Evolutionary conservation across 1,284 basidiomycete species (phyloP).

Genomic region (Cystobasidium slooffiae): DNA sequence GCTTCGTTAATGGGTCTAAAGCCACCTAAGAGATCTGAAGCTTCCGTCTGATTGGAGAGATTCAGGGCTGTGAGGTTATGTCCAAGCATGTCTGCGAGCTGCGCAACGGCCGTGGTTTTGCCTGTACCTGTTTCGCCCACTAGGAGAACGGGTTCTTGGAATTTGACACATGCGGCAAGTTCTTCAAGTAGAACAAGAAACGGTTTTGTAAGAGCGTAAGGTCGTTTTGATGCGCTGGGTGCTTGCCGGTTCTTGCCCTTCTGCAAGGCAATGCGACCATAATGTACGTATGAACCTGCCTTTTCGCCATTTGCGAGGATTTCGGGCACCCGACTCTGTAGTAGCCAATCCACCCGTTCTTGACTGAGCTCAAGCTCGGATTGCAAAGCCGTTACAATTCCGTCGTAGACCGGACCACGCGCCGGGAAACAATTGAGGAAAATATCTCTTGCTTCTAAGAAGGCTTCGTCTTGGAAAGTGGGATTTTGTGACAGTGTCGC

Average conservation of each 20-base stretch:
- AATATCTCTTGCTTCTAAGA: constrained; percentile 85
- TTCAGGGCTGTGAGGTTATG: constrained; percentile 86
- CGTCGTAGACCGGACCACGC: background rate
- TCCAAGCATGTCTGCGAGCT: constrained; percentile 79
- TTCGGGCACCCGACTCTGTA: constrained; percentile 49
- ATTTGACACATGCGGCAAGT: constrained; percentile 73
- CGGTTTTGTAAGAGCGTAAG: constrained; percentile 89
- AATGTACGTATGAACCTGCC: background rate
- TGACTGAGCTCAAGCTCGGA: constrained; percentile 34
- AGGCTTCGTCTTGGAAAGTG: constrained; percentile 82
- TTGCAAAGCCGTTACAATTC: constrained; percentile 15
- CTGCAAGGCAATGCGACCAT: background rate
- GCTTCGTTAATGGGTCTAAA: constrained; percentile 86
- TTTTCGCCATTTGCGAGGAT: constrained; percentile 29
- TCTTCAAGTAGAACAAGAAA: constrained; percentile 80
- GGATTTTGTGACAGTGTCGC: constrained; percentile 62
- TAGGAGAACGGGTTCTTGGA: constrained; percentile 83
- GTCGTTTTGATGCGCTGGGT: constrained; percentile 56
- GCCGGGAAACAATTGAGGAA: constrained; percentile 75
- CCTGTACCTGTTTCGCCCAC: constrained; percentile 99
- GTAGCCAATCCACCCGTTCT: constrained; percentile 50
- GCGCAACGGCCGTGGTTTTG: constrained; percentile 91
- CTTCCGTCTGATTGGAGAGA: constrained; percentile 95
- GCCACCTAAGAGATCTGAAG: constrained; percentile 89
- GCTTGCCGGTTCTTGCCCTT: constrained; percentile 32